Base-by-base conservation (phyloP, 2,329 filamentous ascomycete genomes). In the Cyclaneusma minus region DNA sequence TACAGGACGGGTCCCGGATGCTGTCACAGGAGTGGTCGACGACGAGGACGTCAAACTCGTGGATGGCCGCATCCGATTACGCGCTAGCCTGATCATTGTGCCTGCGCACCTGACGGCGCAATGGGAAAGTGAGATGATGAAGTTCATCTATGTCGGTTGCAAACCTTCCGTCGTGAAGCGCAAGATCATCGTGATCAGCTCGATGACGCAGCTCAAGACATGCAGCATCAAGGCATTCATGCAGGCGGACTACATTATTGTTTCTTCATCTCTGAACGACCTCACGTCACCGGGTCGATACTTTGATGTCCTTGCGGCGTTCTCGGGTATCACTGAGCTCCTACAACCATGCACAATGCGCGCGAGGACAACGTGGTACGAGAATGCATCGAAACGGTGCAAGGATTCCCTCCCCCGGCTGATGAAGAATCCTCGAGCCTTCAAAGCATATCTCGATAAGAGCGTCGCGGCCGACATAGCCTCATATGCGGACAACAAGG, bases 31-130 rank as follows among this genome's bases (percentile, higher is more conserved):
- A 3, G 6, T 16, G 4, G 39, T 48, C n/a, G n/a, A n/a, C n/a
- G n/a, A n/a, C n/a, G n/a, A n/a, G n/a, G n/a, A n/a, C n/a, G n/a
- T n/a, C n/a, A n/a, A n/a, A n/a, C n/a, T n/a, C n/a, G n/a, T n/a
- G n/a, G n/a, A n/a, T n/a, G n/a, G n/a, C n/a, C n/a, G n/a, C n/a
- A n/a, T 10, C 43, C 60, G 0, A 47, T 60, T 1, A 56, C 62
- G 10, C n/a, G 71, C 68, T 4, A 77, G 70, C 1, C 41, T 78
- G 3, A 60, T 77, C 15, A 42, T 78, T 1, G 63, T 67, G 5
- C 71, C 71, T 1, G 33, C 43, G 0, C 60, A 64, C 25, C 49
- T 79, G 4, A 46, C 62, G 2, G 39, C 51, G 5, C 73, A 78
- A 39, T 79, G 73, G 73, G 38, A 41, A 6, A 40, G 44, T 0